phyloP scores from a whole-genome alignment of 768 basidiomycete genomes.

The Pleurotus djamor region DNA sequence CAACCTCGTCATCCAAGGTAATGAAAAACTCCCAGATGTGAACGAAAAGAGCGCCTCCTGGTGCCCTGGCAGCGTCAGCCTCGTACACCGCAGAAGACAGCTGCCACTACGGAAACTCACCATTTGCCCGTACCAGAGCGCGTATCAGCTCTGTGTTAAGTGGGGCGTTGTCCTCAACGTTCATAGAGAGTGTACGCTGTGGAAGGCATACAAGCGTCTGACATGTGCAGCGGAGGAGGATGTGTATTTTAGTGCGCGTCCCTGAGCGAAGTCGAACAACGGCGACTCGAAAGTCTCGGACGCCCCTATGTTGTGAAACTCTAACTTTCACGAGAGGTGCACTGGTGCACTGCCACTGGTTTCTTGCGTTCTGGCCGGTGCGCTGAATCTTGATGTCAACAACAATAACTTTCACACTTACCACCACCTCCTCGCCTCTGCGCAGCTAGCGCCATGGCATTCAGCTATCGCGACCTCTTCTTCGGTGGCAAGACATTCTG shows the following conservation, averaged over 20 bases:
- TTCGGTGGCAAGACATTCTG: conserved; percentile 56
- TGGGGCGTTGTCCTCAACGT: background rate
- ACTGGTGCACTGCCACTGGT: too few relatives aligned
- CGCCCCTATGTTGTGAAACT: too few relatives aligned
- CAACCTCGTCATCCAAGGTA: conserved; percentile 8
- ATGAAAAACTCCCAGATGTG: conserved; percentile 7
- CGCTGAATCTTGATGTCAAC: background rate
- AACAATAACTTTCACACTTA: background rate
- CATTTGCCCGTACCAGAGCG: background rate
- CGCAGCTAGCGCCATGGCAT: conserved; percentile 27
- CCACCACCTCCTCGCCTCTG: background rate
- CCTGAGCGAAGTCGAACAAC: too few relatives aligned
- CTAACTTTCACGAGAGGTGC: too few relatives aligned
- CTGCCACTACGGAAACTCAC: background rate
- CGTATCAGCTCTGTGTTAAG: conserved; percentile 1
- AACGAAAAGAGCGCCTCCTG: conserved; percentile 2
- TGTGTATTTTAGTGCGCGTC: too few relatives aligned
- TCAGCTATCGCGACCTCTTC: conserved; percentile 42
- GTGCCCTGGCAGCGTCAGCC: background rate
- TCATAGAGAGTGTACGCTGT: background rate
- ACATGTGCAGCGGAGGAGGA: too few relatives aligned
- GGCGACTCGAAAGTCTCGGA: too few relatives aligned
- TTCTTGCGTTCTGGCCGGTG: too few relatives aligned
- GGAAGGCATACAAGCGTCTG: too few relatives aligned
- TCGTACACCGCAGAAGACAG: too few relatives aligned